Evolutionary conservation across 2,329 filamentous ascomycete species (phyloP).

Genomic region (Didymella pinodella): DNA sequence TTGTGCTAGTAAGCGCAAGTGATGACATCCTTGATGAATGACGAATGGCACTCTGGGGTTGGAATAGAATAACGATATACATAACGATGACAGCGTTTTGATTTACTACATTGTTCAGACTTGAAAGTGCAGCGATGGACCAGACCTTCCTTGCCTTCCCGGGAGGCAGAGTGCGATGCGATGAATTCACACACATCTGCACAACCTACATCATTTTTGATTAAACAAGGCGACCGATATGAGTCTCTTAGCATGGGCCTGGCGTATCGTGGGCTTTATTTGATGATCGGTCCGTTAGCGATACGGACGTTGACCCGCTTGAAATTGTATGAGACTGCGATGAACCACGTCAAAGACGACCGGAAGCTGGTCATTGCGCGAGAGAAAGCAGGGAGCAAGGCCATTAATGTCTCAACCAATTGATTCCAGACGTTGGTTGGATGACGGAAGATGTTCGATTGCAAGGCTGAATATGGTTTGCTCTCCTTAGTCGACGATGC

Average conservation of each 20-base stretch:
- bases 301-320: background rate
- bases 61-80: background rate
- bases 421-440: background rate
- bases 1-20: constrained; percentile 26
- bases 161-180: background rate
- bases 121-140: background rate
- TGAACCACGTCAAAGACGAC: background rate
- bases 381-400: background rate
- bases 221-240: background rate
- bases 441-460: too few species aligned
- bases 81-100: background rate
- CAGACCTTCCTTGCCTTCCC: background rate
- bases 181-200: background rate
- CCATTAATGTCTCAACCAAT: background rate
- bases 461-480: background rate
- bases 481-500: constrained; percentile 61
- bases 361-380: background rate
- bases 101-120: background rate
- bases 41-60: background rate
- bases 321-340: background rate
- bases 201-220: background rate
- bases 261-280: background rate
- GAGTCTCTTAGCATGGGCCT: background rate
- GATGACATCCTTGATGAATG: background rate
- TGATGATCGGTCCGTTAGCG: background rate